Base-by-base conservation (phyloP, 371 early-diverging fungal species). In the Syncephalastrum contaminatum region DNA sequence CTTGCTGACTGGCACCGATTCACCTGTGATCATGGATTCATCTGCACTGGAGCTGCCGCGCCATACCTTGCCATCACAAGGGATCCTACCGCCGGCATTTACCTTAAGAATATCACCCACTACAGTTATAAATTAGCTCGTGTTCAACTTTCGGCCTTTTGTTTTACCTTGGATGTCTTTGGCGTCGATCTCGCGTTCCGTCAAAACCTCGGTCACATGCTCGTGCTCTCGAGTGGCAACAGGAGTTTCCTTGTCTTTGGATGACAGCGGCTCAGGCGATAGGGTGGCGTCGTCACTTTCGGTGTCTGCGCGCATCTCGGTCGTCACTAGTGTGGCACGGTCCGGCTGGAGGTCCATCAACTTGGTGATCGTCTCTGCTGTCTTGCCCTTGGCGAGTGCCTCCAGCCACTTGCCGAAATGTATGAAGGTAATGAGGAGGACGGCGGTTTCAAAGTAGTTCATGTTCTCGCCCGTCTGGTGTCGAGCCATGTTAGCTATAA, bases 1-100 rank as follows among this genome's bases (percentile, higher is more conserved):
- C 63, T 89, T 90, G 22, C 66, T 69, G 2, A 91, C 81, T 14
- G 91, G 91, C 12, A 90, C 56, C 15, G 88, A 77, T 66, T 93
- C 94, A 40, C 94, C 94, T 0, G 94, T 94, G 39, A 94, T 81
- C 82, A 91, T 88, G 50, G 87, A 83, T 66, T 91, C 91, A 56
- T 94, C 92, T 6, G 88, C 73, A 36, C 75, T 75, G 4, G 79
- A 74, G 18, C 68, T 62, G 0, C 87, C 87, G 51, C 77, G 72
- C 80, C 85, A 82, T 10, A 86, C 48, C 52, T 75, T 75, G 36
- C 67, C 89, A 75, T 93, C 90, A 53, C 84, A 81, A 8, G 89
- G 87, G 22, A 86, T 82, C 18, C 81, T 73, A 6, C 72, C 84
- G 22, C 88, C 89, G n/a, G 88, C 82, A 54, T 81, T 72, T 27